Percentiles rank a stretch among this genome's conserved stretches.
phyloP scores from a whole-genome alignment of 805 yeast genomes.

The Nakazawaea wickerhamii region DNA sequence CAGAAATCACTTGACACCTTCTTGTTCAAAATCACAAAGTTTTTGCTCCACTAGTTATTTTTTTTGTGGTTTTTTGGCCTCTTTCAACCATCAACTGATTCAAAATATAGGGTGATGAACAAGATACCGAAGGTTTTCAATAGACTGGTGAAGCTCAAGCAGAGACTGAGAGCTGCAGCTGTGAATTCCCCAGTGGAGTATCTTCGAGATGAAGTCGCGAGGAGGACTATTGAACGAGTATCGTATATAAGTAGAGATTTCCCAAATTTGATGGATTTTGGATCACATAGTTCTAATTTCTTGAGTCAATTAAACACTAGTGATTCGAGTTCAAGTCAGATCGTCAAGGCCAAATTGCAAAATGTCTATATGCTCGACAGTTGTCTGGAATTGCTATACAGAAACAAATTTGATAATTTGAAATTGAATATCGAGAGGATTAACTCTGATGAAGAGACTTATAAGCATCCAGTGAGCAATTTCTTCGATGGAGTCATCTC shows the following conservation, averaged over 20 bases:
- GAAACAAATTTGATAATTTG: constrained; percentile 36
- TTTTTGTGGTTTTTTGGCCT: background rate
- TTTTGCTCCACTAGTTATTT: background rate
- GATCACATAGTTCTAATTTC: constrained; percentile 63
- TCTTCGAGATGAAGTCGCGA: constrained; percentile 67
- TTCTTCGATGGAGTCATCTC: constrained; percentile 68
- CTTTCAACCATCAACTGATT: background rate
- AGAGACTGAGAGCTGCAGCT: constrained; percentile 47
- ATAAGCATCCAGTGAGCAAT: constrained; percentile 33
- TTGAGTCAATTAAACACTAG: constrained; percentile 20
- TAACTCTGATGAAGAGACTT: constrained; percentile 64
- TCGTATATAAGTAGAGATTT: constrained; percentile 67
- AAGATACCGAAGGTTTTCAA: constrained; percentile 46
- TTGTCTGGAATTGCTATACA: constrained; percentile 42
- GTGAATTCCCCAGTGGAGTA: constrained; percentile 54
- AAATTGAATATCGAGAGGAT: constrained; percentile 41
- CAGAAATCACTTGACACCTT: too few species aligned
- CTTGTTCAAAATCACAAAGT: too few species aligned
- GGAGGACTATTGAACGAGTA: constrained; percentile 66
- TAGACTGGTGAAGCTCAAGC: constrained; percentile 54
- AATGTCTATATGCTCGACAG: constrained; percentile 65
- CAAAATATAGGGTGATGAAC: background rate
- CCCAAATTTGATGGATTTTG: constrained; percentile 60
- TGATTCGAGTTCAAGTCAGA: constrained; percentile 32
- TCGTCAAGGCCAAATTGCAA: constrained; percentile 48